phyloP scores from a whole-genome alignment of 768 basidiomycete species.

The Leccinellum albellum region DNA sequence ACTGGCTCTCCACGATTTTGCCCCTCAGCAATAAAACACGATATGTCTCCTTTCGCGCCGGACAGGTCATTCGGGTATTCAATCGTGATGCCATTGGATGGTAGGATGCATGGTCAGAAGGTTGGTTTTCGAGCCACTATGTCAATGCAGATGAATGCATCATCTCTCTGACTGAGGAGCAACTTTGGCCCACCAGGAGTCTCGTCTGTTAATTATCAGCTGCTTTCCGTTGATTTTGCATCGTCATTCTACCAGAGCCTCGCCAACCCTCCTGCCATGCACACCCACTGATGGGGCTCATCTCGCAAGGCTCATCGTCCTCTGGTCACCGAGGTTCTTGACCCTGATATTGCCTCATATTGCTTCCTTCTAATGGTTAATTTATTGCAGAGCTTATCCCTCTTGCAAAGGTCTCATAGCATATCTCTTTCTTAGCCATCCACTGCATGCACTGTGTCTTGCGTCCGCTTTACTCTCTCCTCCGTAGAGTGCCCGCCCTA shows the following conservation, averaged over 20 bases:
- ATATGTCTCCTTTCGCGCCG: slow-evolving; percentile 86
- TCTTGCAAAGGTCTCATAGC: slow-evolving; percentile 79
- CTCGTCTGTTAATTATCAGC: background rate
- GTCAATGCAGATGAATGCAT: slow-evolving; percentile 61
- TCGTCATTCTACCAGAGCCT: too few species aligned
- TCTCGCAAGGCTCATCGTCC: slow-evolving; percentile 41
- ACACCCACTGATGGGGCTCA: slow-evolving; percentile 45
- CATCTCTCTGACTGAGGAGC: slow-evolving; percentile 53
- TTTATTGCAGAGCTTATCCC: slow-evolving; percentile 77
- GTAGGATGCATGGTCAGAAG: slow-evolving; percentile 93
- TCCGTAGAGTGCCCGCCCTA: slow-evolving; percentile 81
- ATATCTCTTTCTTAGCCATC: slow-evolving; percentile 87
- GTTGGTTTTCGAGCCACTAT: slow-evolving; percentile 99
- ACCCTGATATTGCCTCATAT: slow-evolving; percentile 54
- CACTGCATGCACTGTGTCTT: slow-evolving; percentile 91
- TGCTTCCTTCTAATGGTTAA: slow-evolving; percentile 80
- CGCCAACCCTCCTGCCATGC: slow-evolving; percentile 42
- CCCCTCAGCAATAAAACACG: slow-evolving; percentile 62
- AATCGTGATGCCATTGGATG: slow-evolving; percentile 87
- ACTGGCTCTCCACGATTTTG: slow-evolving; percentile 89
- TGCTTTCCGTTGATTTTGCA: background rate
- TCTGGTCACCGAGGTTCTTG: slow-evolving; percentile 43
- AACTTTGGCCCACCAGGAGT: slow-evolving; percentile 45
- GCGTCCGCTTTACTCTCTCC: slow-evolving; percentile 82
- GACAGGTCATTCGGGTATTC: slow-evolving; percentile 88